These are phyloP conservation scores for Globisporangium acanthophoron DNA, from an alignment of 352 stramenopile genomes.

Conservation along the genomic window DNA sequence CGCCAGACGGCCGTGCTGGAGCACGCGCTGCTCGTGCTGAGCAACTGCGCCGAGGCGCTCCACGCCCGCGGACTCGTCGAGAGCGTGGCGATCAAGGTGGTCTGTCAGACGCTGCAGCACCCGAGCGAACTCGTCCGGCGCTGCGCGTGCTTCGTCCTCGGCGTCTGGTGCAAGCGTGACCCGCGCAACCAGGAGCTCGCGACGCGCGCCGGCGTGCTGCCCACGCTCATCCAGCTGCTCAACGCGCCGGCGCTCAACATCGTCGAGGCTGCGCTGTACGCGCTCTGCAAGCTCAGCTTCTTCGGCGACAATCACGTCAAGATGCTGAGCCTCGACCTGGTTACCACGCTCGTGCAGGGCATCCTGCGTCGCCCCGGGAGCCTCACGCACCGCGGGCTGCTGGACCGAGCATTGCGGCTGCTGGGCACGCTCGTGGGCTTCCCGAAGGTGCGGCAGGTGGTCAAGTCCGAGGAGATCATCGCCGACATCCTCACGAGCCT, in stretches of 20 bases:
- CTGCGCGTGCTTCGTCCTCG: constrained; percentile 64
- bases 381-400: constrained; percentile 36
- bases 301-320: constrained; percentile 63
- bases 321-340: constrained; percentile 50
- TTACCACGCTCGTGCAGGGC: constrained; percentile 45
- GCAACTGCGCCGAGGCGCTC: constrained; percentile 57
- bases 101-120: constrained; percentile 49
- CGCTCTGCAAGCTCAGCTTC: constrained; percentile 56
- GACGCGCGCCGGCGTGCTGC: constrained; percentile 35
- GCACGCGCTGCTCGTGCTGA: constrained; percentile 59
- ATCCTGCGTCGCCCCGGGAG: constrained; percentile 33
- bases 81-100: constrained; percentile 45
- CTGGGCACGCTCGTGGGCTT: constrained; percentile 59
- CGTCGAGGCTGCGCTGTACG: constrained; percentile 55
- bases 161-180: constrained; percentile 57
- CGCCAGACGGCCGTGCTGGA: constrained; percentile 56
- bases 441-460: constrained; percentile 38
- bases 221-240: constrained; percentile 50
- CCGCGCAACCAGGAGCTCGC: constrained; percentile 36
- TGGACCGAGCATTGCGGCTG: constrained; percentile 57
- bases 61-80: constrained; percentile 33
- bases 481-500: constrained; percentile 57
- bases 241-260: constrained; percentile 52
- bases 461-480: constrained; percentile 72
- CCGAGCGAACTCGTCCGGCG: constrained; percentile 65